phyloP scores from a whole-genome alignment of 768 basidiomycete genomes.

The Coprinopsis marcescibilis region DNA sequence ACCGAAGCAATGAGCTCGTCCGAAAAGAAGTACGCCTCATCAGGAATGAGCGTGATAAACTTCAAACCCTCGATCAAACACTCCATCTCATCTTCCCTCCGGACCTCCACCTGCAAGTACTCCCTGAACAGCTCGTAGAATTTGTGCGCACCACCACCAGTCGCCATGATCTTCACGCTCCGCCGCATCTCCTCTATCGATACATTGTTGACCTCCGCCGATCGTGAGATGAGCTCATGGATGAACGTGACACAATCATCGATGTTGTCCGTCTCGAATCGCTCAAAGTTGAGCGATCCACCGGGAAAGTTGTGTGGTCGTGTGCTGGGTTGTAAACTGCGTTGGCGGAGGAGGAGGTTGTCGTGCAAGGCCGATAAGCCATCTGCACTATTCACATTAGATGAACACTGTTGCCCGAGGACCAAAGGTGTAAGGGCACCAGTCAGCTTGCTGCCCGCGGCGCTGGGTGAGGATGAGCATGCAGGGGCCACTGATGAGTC shows the following conservation, averaged over 20 bases:
- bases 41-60: conserved; percentile 92
- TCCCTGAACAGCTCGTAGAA: conserved; percentile 80
- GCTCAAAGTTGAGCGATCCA: conserved; percentile 94
- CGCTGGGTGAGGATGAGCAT: conserved; percentile 11
- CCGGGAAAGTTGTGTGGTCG: conserved; percentile 84
- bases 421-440: conserved; percentile 83
- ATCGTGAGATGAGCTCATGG: conserved; percentile 77
- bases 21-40: conserved; percentile 98
- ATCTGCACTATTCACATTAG: conserved; percentile 23
- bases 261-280: conserved; percentile 92
- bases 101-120: conserved; percentile 78
- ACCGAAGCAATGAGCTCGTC: conserved; percentile 86
- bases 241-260: conserved; percentile 82
- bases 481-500: conserved; percentile 21
- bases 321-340: conserved; percentile 62
- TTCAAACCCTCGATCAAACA: conserved; percentile 94
- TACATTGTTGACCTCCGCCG: conserved; percentile 81
- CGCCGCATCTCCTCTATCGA: conserved; percentile 85
- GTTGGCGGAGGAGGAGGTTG: conserved; percentile 48
- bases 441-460: conserved; percentile 37
- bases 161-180: conserved; percentile 95
- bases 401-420: conserved; percentile 41
- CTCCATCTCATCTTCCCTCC: conserved; percentile 97
- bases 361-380: conserved; percentile 33
- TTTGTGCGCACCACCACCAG: conserved; percentile 94